Base-by-base conservation (phyloP, 2,329 filamentous ascomycete genomes). In the Cladosporium sphaerospermum region DNA sequence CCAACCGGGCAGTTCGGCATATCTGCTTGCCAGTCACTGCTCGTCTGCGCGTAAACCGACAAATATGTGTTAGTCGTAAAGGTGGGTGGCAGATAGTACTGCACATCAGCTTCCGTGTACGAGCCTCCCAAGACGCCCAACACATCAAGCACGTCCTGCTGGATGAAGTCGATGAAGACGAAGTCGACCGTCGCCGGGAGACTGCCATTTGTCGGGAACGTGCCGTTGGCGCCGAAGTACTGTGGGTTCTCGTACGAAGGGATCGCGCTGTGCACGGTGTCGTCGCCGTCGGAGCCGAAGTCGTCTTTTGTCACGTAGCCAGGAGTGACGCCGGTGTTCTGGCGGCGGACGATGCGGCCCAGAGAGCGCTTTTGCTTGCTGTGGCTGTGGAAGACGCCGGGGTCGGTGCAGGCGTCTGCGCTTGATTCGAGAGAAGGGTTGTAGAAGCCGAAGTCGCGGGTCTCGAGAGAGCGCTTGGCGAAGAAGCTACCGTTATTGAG, bases 301-400 rank as follows among this genome's bases (percentile, higher is more conserved):
- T 81, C 80, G 56, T 83, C 80, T 2, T 62, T 72, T 0, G 80
- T 83, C 3, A 71, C 75, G 63, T 81, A 81, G 3, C 79, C 80
- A 0, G 78, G 71, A 0, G 71, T 71, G 7, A 74, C 60, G 5
- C 63, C 56, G 7, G 64, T 66, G 31, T 70, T 67, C 52, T 77
- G 73, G 37, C 79, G 77, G n/a, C 77, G 77, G n/a, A 76, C 70
- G 5, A 75, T 66, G 42, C 73, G 67, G 13, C 72, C 72, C 68
- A 60, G 11, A 61, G 36, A 62, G 16, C 67, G 67, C 14, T 60
- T 61, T n/a, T 60, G 60, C 4, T 59, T 57, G 14, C 61, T 54
- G 42, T 63, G 63, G 14, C 62, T 51, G 53, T 66, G 65, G 0
- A 62, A 64, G 10, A 71, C 50, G 0, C 71, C 67, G 9, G 78